phyloP scores from a whole-genome alignment of 1,139 yeast species.

The Candida sp. region DNA sequence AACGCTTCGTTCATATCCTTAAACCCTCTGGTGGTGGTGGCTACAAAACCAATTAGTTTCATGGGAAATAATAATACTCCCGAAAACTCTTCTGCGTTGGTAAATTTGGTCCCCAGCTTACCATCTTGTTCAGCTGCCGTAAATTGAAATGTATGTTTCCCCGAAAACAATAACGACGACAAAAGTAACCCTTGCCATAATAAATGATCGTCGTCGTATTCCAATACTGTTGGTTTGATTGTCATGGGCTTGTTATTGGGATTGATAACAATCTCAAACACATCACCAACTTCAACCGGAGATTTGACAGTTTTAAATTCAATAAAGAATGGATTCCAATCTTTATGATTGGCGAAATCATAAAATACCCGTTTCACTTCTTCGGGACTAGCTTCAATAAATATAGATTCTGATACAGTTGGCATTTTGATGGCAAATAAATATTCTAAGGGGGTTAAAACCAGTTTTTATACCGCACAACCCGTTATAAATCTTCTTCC shows the following conservation, averaged over 20 bases:
- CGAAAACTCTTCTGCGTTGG: slow-evolving; percentile 6
- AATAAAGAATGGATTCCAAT: slow-evolving; percentile 8
- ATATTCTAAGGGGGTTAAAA: too few relatives aligned
- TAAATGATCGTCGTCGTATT: slow-evolving; percentile 2
- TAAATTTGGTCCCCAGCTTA: slow-evolving; percentile 4
- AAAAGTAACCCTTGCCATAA: slow-evolving; percentile 7
- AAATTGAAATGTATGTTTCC: slow-evolving; percentile 6
- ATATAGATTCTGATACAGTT: slow-evolving; percentile 1
- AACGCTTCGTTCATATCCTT: neutral
- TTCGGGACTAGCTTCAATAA: slow-evolving; percentile 7
- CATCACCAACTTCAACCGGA: slow-evolving; percentile 1
- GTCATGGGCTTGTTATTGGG: slow-evolving; percentile 2
- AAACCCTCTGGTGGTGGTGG: neutral
- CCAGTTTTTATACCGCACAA: too few relatives aligned
- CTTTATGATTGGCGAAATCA: slow-evolving; percentile 6
- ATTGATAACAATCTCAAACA: slow-evolving; percentile 4
- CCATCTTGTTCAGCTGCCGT: slow-evolving; percentile 4
- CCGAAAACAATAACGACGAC: slow-evolving; percentile 5
- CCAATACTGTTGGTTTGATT: slow-evolving; percentile 4
- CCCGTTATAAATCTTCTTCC: too few relatives aligned
- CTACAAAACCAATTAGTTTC: neutral
- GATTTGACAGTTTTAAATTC: slow-evolving; percentile 2
- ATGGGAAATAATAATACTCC: slow-evolving; percentile 3
- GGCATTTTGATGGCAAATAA: too few relatives aligned
- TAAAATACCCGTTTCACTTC: slow-evolving; percentile 5